Evolutionary conservation across 2,329 filamentous ascomycete genomes (phyloP).

Genomic region (Neopestalotiopsis rosae): DNA sequence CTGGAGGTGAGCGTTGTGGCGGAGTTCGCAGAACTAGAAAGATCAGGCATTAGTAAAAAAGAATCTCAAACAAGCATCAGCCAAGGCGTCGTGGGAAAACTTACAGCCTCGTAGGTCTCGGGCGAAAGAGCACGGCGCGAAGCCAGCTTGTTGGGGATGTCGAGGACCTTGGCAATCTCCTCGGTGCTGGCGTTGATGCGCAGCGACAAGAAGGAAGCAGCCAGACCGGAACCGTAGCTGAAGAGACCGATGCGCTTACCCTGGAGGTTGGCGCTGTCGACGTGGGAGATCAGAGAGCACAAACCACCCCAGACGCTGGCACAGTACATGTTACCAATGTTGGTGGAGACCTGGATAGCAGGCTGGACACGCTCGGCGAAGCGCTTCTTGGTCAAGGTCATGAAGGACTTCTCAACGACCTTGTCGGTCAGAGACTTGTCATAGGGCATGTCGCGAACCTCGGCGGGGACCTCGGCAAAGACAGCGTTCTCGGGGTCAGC

Average conservation of each 20-base stretch:
- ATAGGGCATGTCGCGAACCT: constrained; percentile 80
- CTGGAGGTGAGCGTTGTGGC: constrained; percentile 83
- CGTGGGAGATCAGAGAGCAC: constrained; percentile 69
- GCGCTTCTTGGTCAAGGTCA: constrained; percentile 82
- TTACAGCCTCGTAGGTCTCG: constrained; percentile 75
- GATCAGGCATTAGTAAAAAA: background rate
- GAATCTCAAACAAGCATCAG: background rate
- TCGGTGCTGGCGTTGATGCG: constrained; percentile 75
- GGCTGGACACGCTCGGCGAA: constrained; percentile 80
- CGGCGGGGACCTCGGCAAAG: constrained; percentile 77
- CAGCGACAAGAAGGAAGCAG: constrained; percentile 74
- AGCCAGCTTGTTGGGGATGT: constrained; percentile 72
- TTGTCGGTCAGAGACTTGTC: constrained; percentile 81
- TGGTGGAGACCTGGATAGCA: constrained; percentile 76
- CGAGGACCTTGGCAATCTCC: constrained; percentile 68
- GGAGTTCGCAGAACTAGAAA: constrained; percentile 75
- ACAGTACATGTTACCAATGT: constrained; percentile 74
- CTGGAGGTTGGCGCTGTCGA: constrained; percentile 66
- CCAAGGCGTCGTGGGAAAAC: constrained; percentile 36
- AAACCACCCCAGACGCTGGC: constrained; percentile 79
- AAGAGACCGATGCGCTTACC: constrained; percentile 79
- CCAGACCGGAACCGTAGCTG: constrained; percentile 81
- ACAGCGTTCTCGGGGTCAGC: constrained; percentile 68
- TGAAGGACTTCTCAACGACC: constrained; percentile 85
- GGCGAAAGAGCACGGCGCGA: constrained; percentile 71